Evolutionary conservation across 495 filamentous ascomycete species (phyloP).

Genomic region (Trichocladium antarcticum): DNA sequence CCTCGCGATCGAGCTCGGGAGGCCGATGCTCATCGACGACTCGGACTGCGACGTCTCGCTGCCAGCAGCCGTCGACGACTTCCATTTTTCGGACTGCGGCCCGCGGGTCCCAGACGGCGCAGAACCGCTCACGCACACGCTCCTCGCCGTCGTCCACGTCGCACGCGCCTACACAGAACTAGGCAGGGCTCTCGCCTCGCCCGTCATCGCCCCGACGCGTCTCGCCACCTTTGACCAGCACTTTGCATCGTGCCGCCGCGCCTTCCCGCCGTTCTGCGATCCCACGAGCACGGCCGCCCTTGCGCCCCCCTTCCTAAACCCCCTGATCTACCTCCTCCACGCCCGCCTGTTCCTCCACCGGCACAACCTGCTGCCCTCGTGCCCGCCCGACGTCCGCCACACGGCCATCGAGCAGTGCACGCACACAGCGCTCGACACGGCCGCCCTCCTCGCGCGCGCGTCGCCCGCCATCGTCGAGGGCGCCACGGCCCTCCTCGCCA

Average conservation of each 20-base stretch:
- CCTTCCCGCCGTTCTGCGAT: constrained; percentile 64
- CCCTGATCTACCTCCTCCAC: constrained; percentile 69
- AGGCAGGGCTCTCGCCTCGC: constrained; percentile 56
- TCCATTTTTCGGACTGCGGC: constrained; percentile 58
- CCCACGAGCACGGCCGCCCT: constrained; percentile 51
- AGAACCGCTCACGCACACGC: constrained; percentile 44
- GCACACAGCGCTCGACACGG: constrained; percentile 63
- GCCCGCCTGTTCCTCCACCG: constrained; percentile 78
- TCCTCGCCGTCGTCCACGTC: constrained; percentile 74
- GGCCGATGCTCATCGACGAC: constrained; percentile 77
- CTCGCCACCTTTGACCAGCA: constrained; percentile 74
- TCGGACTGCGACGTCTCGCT: constrained; percentile 76
- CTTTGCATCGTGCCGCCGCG: constrained; percentile 60
- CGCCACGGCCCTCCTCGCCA: constrained; percentile 49
- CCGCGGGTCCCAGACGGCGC: constrained; percentile 41
- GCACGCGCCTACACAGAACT: constrained; percentile 72
- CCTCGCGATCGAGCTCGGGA: constrained; percentile 70
- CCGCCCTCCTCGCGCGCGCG: constrained; percentile 55
- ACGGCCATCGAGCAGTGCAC: constrained; percentile 71
- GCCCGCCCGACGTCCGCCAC: constrained; percentile 49
- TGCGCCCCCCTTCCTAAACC: constrained; percentile 60
- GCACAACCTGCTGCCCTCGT: constrained; percentile 74
- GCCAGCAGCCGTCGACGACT: constrained; percentile 72
- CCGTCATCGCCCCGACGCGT: constrained; percentile 54
- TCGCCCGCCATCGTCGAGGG: constrained; percentile 30